phyloP scores from a whole-genome alignment of 2,329 filamentous ascomycete genomes.

The Kalmusia sp. region DNA sequence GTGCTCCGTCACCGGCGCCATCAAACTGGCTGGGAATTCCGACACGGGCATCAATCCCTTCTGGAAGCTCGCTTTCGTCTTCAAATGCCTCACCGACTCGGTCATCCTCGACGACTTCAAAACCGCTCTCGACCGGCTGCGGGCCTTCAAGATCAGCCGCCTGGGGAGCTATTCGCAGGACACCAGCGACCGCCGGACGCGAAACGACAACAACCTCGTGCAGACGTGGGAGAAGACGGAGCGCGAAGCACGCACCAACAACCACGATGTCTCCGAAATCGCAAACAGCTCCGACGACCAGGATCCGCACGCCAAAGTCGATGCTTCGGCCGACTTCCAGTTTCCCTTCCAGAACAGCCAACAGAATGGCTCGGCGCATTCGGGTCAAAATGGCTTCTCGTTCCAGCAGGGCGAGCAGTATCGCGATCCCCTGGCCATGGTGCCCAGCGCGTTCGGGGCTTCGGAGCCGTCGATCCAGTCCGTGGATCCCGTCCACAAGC shows the following conservation, averaged over 20 bases:
- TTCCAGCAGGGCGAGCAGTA: constrained; percentile 8
- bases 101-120: constrained; percentile 75
- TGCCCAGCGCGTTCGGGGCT: constrained; percentile 13
- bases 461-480: constrained; percentile 2
- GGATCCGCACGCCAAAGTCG: background rate
- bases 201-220: constrained; percentile 37
- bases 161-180: constrained; percentile 47
- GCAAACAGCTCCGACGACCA: background rate
- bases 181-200: constrained; percentile 40
- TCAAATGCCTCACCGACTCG: constrained; percentile 72
- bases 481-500: background rate
- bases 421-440: constrained; percentile 1
- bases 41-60: constrained; percentile 69
- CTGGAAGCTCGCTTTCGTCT: constrained; percentile 69
- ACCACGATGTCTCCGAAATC: background rate
- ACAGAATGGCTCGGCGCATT: background rate
- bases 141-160: constrained; percentile 53
- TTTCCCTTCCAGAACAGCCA: background rate
- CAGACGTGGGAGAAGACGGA: constrained; percentile 45
- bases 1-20: constrained; percentile 62
- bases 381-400: background rate
- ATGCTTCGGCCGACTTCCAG: background rate
- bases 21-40: constrained; percentile 49
- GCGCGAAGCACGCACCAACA: constrained; percentile 28
- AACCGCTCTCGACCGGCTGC: constrained; percentile 58